Percentiles rank a stretch among this genome's conserved stretches.
Conservation (phyloP, 139 green algal genomes). For the Marvania coccoides region DNA sequence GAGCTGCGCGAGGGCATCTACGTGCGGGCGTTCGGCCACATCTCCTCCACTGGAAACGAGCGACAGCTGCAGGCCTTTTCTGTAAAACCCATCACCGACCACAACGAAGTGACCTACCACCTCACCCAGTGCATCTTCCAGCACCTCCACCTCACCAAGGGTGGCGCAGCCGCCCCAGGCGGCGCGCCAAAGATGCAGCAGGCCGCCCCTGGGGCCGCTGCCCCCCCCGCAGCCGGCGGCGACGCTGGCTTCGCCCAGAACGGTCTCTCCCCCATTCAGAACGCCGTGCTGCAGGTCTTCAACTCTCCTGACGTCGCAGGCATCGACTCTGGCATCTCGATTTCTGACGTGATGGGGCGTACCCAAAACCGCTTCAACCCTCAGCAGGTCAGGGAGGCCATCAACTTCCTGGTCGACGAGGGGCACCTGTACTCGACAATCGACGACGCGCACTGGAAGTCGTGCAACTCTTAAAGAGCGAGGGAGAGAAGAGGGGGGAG, state of each 20-base stretch:
- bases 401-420: constrained; percentile 50
- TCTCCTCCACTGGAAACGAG: constrained; percentile 38
- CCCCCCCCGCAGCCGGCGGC: not conserved
- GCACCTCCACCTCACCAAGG: constrained; percentile 64
- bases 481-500: no score
- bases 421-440: constrained; percentile 70
- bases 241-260: not conserved
- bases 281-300: constrained; percentile 24
- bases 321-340: constrained; percentile 18
- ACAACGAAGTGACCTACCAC: constrained; percentile 81
- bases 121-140: constrained; percentile 63
- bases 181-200: not conserved
- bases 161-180: constrained; percentile 1
- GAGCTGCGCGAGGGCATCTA: constrained; percentile 51
- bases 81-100: constrained; percentile 50
- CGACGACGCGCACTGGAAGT: constrained; percentile 70
- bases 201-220: not conserved
- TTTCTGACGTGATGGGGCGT: constrained; percentile 26
- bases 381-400: constrained; percentile 34
- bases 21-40: constrained; percentile 62
- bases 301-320: constrained; percentile 12
- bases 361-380: constrained; percentile 25
- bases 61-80: constrained; percentile 47
- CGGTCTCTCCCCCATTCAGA: constrained; percentile 25
- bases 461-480: constrained; percentile 3